Percentiles rank a stretch among this genome's conserved stretches.
phyloP scores from a whole-genome alignment of 2,329 filamentous ascomycete genomes.

The Aphanocladium album region DNA sequence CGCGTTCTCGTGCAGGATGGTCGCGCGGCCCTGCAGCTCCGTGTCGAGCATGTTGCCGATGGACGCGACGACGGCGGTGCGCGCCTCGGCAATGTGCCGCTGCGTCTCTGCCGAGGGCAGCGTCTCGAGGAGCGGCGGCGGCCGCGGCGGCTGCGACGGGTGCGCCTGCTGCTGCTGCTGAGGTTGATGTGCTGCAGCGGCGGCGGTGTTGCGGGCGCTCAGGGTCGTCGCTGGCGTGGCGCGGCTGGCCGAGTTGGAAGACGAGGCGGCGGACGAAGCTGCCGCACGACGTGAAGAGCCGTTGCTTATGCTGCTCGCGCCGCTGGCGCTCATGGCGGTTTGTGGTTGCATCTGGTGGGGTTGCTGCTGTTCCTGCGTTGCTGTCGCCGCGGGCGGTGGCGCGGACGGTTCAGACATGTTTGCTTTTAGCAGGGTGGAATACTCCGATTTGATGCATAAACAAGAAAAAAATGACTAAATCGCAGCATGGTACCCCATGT shows the following conservation, averaged over 20 bases:
- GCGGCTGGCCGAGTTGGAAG: background rate
- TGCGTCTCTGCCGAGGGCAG: slow-evolving; percentile 39
- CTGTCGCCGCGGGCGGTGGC: background rate
- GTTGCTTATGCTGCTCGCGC: slow-evolving; percentile 7
- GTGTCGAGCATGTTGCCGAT: slow-evolving; percentile 66
- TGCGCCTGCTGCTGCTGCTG: background rate
- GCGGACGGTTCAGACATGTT: slow-evolving; percentile 1
- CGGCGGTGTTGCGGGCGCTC: background rate
- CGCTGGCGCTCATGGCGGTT: background rate
- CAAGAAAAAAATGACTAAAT: background rate
- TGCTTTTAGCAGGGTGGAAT: background rate
- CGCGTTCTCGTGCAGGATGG: slow-evolving; percentile 64
- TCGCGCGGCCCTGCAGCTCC: slow-evolving; percentile 62
- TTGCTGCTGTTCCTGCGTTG: background rate
- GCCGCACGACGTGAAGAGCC: slow-evolving; percentile 2
- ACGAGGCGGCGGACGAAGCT: background rate
- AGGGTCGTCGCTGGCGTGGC: background rate
- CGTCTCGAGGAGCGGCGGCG: slow-evolving; percentile 27
- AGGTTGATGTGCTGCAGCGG: background rate
- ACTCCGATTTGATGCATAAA: background rate
- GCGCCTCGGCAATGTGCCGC: slow-evolving; percentile 50
- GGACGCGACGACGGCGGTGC: slow-evolving; percentile 54
- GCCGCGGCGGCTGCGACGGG: slow-evolving; percentile 18
- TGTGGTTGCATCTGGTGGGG: background rate
- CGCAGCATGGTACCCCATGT: background rate